Conservation (phyloP, 2,329 filamentous ascomycete species). For the Dothistroma pini region DNA sequence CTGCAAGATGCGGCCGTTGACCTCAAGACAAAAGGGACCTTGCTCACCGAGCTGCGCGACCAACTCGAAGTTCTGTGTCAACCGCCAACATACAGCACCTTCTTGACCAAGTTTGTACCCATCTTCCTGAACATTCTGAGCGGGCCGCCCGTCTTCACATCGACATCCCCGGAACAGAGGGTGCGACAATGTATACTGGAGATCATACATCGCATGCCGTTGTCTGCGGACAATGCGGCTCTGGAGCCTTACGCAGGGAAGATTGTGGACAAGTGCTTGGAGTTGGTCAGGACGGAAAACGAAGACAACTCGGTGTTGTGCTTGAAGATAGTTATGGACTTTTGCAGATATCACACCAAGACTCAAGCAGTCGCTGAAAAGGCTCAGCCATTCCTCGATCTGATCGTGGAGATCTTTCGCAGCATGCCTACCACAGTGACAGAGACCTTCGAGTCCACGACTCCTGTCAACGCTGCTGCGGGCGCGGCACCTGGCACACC, state of each 20-base stretch:
- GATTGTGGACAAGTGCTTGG: constrained; percentile 86
- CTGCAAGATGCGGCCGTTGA: constrained; percentile 54
- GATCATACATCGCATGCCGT: constrained; percentile 83
- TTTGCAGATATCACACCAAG: constrained; percentile 89
- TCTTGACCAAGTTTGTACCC: constrained; percentile 84
- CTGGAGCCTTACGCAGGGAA: constrained; percentile 86
- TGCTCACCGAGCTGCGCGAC: constrained; percentile 83
- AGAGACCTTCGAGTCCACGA: constrained; percentile 78
- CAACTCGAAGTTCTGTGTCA: constrained; percentile 84
- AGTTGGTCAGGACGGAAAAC: constrained; percentile 84
- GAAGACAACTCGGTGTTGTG: constrained; percentile 99
- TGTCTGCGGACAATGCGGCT: constrained; percentile 59
- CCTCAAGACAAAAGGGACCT: constrained; percentile 72
- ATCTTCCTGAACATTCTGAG: constrained; percentile 82
- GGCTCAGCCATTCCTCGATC: constrained; percentile 82
- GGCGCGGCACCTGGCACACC: constrained; percentile 62
- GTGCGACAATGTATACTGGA: constrained; percentile 90
- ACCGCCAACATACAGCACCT: constrained; percentile 70
- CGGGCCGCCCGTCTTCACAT: constrained; percentile 85
- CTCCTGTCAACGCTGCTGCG: constrained; percentile 55
- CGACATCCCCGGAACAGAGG: constrained; percentile 87
- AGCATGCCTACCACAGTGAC: constrained; percentile 92
- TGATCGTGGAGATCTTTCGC: constrained; percentile 95
- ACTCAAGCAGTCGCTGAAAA: constrained; percentile 62
- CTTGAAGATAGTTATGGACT: constrained; percentile 96